Conservation (phyloP, 805 yeast species). For the Priceomyces medius region DNA sequence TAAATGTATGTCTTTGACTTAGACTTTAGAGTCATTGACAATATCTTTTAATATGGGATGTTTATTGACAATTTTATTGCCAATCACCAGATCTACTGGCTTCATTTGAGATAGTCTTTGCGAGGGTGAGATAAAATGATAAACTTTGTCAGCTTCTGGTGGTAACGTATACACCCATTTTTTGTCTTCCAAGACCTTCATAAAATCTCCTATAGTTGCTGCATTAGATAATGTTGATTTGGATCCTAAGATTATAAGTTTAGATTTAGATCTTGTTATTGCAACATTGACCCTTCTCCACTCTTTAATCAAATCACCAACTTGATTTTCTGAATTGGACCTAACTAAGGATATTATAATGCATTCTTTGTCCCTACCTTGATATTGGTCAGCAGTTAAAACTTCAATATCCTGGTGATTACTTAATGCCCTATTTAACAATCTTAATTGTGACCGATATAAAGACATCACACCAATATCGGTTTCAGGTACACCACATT, state of each 20-base stretch:
- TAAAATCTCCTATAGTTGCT: conserved; percentile 56
- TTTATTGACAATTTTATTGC: conserved; percentile 16
- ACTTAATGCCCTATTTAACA: conserved; percentile 33
- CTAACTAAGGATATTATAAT: conserved; percentile 87
- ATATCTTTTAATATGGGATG: conserved; percentile 29
- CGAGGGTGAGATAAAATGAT: conserved; percentile 22
- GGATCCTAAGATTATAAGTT: conserved; percentile 83
- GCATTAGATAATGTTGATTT: conserved; percentile 54
- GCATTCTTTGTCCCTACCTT: conserved; percentile 94
- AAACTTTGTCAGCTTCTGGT: conserved; percentile 36
- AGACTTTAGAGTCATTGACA: conserved; percentile 22
- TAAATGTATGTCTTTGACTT: background rate
- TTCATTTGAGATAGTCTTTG: conserved; percentile 2
- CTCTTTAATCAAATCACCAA: conserved; percentile 80
- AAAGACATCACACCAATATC: conserved; percentile 87
- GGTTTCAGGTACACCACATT: conserved; percentile 57
- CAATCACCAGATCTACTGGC: background rate
- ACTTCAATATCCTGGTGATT: conserved; percentile 57
- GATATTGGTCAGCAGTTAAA: conserved; percentile 92
- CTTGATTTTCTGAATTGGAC: conserved; percentile 60
- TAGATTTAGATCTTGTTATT: conserved; percentile 83
- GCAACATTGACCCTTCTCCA: conserved; percentile 95
- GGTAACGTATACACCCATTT: conserved; percentile 68
- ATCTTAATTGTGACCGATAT: conserved; percentile 69
- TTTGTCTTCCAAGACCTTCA: conserved; percentile 52